These are phyloP conservation scores for Pythium aristosporum DNA, from an alignment of 352 stramenopile genomes.

Conservation along the genomic window DNA sequence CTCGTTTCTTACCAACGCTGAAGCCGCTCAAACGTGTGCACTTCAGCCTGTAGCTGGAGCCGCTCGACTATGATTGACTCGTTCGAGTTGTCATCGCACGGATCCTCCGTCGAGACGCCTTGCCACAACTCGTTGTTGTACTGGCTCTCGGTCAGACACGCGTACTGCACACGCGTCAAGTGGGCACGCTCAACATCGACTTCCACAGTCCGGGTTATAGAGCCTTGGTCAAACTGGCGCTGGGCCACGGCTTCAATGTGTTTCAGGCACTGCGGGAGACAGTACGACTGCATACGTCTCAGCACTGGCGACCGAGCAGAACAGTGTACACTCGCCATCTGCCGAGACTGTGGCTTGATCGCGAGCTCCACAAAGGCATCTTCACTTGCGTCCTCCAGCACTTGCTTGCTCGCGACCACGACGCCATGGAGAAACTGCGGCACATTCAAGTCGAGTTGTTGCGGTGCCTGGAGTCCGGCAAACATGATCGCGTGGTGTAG, in stretches of 20 bases:
- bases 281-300: slow-evolving; percentile 17
- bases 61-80: slow-evolving; percentile 13
- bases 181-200: slow-evolving; percentile 9
- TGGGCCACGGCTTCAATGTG: slow-evolving; percentile 2
- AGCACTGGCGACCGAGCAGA: neutral
- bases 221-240: neutral
- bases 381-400: slow-evolving; percentile 17
- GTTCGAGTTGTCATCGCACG: neutral
- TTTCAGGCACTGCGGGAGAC: slow-evolving; percentile 11
- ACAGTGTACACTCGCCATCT: neutral
- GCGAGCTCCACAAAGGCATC: slow-evolving; percentile 3
- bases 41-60: slow-evolving; percentile 19
- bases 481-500: slow-evolving; percentile 20
- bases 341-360: neutral
- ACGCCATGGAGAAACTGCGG: slow-evolving; percentile 17
- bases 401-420: neutral
- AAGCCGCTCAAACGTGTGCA: slow-evolving; percentile 9
- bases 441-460: slow-evolving; percentile 22
- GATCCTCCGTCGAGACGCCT: neutral
- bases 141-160: slow-evolving; percentile 11
- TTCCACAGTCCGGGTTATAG: neutral
- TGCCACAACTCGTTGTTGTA: slow-evolving; percentile 6
- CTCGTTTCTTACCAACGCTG: neutral
- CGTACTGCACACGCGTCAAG: slow-evolving; percentile 14
- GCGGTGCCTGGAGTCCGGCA: slow-evolving; percentile 16